Base-by-base conservation (phyloP, 345 rosid species). In the Geranium brycei region DNA sequence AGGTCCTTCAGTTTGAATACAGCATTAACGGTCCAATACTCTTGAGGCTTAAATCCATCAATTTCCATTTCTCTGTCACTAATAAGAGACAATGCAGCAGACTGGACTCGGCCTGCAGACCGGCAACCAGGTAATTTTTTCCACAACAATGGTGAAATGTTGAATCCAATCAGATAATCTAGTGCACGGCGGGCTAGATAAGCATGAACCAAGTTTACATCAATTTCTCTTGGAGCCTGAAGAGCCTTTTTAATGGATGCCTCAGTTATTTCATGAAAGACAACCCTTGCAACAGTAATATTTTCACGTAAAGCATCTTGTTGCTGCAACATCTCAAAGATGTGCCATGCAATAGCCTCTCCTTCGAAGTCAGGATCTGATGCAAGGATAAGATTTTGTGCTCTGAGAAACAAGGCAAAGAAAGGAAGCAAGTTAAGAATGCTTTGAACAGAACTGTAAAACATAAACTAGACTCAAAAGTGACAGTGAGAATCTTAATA, bases 311-410 rank as follows among this genome's bases (percentile, higher is more conserved):
- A 82, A 69, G 91, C 97, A 80, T 87, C 96, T 74, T 93, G 97
- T 67, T 93, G 99, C 61, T 76, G 90, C 76, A 93, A 72, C 99
- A 93, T 93, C 92, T 93, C 99, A 69, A 83, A 65, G 76, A 93
- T 86, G 83, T 90, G 99, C 99, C 99, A 93, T 64, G 99, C 89
- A 78, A 90, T 93, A 76, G 99, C 97, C 83, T 93, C 99, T 70
- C 99, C 97, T 84, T 93, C 99, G 67, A 97, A 89, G 80, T 93
- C 99, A 66, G 99, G 99, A 81, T 90, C 99, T 70, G 99, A 88
- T 60, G 99, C 99, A 76, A 93, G 95, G 72, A 93, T 82, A 75
- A 93, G 84, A 80, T 81, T 88, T 77, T 90, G 83, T 79, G 97
- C 92, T 72, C 99, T 93, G 99, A 75, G 74, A 69, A 76, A 70